These are phyloP conservation scores for Cardiospermum halicacabum DNA, from an alignment of 345 rosid genomes.

Conservation along the genomic window DNA sequence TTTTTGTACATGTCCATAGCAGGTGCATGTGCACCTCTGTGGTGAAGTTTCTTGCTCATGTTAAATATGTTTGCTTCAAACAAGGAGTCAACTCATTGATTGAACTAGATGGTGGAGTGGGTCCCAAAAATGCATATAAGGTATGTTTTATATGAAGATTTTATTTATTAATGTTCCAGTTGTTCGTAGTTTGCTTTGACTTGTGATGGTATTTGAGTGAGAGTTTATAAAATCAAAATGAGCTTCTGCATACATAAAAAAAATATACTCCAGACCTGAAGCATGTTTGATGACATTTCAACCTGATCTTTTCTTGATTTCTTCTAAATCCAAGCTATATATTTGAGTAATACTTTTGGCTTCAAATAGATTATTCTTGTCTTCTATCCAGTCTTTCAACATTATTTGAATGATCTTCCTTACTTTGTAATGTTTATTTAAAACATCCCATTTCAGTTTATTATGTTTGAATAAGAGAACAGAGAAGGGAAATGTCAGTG, in stretches of 20 bases:
- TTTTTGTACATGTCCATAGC: not conserved
- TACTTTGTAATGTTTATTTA: not conserved
- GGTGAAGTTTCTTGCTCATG: not conserved
- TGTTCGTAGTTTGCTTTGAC: conserved; percentile 1
- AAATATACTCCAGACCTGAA: not conserved
- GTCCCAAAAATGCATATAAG: conserved; percentile 94
- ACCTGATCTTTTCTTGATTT: not conserved
- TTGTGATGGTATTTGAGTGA: not conserved
- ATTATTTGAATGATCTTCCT: no score
- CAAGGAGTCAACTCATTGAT: conserved; percentile 99
- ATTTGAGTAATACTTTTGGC: not conserved
- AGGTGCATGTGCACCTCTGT: no score
- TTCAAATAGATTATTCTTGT: no score
- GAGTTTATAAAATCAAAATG: not conserved
- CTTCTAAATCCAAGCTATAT: not conserved
- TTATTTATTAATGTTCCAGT: not conserved
- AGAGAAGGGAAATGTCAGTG: not conserved
- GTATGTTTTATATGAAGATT: conserved; percentile 29
- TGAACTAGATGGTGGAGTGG: conserved; percentile 98
- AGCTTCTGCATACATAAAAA: not conserved
- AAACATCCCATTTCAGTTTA: not conserved
- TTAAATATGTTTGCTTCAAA: conserved; percentile 1
- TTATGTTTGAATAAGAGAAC: not conserved
- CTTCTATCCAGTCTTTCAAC: no score
- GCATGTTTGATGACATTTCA: not conserved